Base-by-base conservation (phyloP, 257 asterid species). In the Euphrasia confusa region DNA sequence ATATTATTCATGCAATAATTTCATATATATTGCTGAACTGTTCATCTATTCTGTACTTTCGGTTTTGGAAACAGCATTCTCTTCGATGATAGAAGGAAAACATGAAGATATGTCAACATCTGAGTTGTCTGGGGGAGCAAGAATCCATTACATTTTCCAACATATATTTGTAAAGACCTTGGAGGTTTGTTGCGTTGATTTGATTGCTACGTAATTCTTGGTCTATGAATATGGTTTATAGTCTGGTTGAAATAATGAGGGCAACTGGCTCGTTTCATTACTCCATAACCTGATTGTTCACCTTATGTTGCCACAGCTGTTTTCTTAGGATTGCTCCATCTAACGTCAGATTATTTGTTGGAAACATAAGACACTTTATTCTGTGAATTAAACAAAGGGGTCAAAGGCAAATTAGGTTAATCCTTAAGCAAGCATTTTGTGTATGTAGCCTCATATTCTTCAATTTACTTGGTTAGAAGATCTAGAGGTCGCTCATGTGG, bases 111-210 rank as follows among this genome's bases (percentile, higher is more conserved):
- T 89, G 96, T 85, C 92, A 68, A 93, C 99, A 27, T 68, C 83
- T 44, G 97, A 93, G 84, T 78, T 93, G 66, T 87, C 94, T 75
- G 99, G 99, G 64, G 99, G 99, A 66, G 96, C 99, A 64, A 82
- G 99, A 79, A 85, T 93, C 65, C 99, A 89, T 83, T 87, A 87
- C 79, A 93, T 93, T 64, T 93, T 93, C 72, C 97, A 89, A 77
- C 78, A 77, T 66, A 93, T 93, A 54, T 93, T 79, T 74, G 99
- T 89, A 52, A 89, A 82, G 81, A 71, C 88, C 77, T 76, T 89
- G 84, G 97, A 89, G 99, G 99, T 89, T 68, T 65, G 79, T 78
- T 24, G 58, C 68, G 21, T 75, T 74, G 63, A 33, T 68, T 58
- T 44, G 58, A 60, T 44, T 67, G 30, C 54, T 67, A 47, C 33